Conservation (phyloP, 164 flowering plant species). For the Tinospora cordifolia region DNA sequence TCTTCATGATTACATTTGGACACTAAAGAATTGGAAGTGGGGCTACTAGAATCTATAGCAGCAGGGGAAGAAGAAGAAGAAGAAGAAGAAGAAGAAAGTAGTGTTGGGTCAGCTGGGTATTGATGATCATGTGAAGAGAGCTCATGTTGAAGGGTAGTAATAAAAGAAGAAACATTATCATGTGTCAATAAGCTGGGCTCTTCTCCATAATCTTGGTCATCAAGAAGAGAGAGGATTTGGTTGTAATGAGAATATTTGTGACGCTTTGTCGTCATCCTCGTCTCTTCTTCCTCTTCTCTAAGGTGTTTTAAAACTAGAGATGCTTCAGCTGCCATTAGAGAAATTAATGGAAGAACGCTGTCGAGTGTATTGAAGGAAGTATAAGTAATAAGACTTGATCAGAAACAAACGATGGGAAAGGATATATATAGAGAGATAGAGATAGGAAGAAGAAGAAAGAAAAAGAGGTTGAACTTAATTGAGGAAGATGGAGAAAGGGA, state of each 20-base stretch:
- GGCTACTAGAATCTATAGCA: too few relatives aligned
- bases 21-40: not conserved
- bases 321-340: conserved; percentile 8
- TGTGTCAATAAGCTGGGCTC: conserved; percentile 6
- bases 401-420: too few relatives aligned
- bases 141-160: conserved; percentile 9
- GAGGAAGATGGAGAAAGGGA: too few relatives aligned
- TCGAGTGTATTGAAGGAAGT: too few relatives aligned
- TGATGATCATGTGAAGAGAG: conserved; percentile 3
- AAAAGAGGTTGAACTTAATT: too few relatives aligned
- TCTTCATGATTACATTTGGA: conserved; percentile 5
- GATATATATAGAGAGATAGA: too few relatives aligned
- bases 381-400: too few relatives aligned
- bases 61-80: not conserved
- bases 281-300: conserved; percentile 14
- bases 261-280: not conserved
- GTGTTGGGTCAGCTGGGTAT: too few relatives aligned
- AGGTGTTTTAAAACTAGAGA: conserved; percentile 4
- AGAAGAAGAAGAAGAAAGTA: not conserved
- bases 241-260: conserved; percentile 16
- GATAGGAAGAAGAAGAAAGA: too few relatives aligned
- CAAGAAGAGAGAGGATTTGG: conserved; percentile 18
- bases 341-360: too few relatives aligned
- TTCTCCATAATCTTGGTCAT: conserved; percentile 24
- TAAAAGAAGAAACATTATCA: conserved; percentile 17